A percentile compares a stretch with the other conserved stretches of the same genome.
Evolutionary conservation across 139 green algal genomes (phyloP).

Genomic region (Mesotaenium endlicherianum): DNA sequence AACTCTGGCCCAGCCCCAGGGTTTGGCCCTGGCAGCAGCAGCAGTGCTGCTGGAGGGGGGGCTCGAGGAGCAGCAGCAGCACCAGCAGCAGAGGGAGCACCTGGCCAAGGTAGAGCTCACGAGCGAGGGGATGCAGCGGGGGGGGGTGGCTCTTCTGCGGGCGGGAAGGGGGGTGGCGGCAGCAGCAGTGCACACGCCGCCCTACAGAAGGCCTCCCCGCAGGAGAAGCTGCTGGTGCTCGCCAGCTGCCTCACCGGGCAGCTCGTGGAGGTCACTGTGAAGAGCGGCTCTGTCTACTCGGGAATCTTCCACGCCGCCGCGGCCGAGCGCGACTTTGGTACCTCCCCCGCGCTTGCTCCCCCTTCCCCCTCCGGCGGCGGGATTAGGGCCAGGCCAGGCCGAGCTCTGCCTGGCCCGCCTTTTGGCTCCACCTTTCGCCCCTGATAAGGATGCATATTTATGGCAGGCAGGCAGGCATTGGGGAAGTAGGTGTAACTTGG

Average conservation of each 20-base stretch:
- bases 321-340: constrained; percentile 33
- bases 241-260: constrained; percentile 40
- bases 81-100: no score
- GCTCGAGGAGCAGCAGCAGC: no score
- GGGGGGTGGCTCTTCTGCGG: no score
- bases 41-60: no score
- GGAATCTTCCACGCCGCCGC: constrained; percentile 42
- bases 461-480: background rate
- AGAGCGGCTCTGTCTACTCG: constrained; percentile 2
- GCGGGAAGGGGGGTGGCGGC: no score
- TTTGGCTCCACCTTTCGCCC: background rate
- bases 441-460: background rate
- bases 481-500: background rate
- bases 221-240: no score
- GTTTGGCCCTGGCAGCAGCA: no score
- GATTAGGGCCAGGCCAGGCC: background rate
- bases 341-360: background rate
- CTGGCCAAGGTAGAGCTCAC: no score
- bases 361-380: background rate
- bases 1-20: no score
- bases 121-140: no score
- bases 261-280: constrained; percentile 21
- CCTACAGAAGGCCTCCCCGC: no score
- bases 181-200: no score
- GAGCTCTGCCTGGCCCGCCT: background rate